These are phyloP conservation scores for Umbelopsis sp. DNA, from an alignment of 192 early-diverging fungal species.

Conservation along the genomic window DNA sequence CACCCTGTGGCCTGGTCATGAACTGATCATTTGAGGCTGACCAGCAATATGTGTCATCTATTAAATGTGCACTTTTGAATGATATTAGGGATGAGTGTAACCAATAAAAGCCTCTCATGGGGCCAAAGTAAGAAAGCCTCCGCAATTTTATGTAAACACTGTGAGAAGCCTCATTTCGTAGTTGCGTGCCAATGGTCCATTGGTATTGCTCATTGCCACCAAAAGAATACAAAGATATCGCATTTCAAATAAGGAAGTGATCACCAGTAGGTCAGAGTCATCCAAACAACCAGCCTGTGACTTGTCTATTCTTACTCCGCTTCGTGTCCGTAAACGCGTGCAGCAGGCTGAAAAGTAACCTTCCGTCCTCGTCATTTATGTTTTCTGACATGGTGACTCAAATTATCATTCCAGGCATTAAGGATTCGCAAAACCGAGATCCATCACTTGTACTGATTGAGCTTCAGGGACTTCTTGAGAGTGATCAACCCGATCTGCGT, in stretches of 20 bases:
- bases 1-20: too few relatives aligned
- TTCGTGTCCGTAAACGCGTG: constrained; percentile 5
- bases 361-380: neutral
- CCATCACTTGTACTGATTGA: neutral
- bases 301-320: neutral
- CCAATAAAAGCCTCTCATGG: constrained; percentile 4
- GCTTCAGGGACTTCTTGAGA: neutral
- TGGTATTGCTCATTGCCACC: neutral
- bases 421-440: constrained; percentile 9
- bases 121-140: neutral
- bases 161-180: too few relatives aligned
- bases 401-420: neutral
- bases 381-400: neutral
- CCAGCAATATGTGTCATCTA: neutral
- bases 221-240: neutral
- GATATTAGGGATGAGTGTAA: neutral
- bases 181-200: neutral
- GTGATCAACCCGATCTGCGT: neutral
- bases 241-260: too few relatives aligned
- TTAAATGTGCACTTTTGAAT: neutral
- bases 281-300: neutral
- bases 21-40: too few relatives aligned
- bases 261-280: neutral
- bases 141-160: too few relatives aligned
- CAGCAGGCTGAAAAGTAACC: neutral